These are phyloP conservation scores for Blastomyces gilchristii DNA, from an alignment of 2,329 filamentous ascomycete species.

Conservation along the genomic window DNA sequence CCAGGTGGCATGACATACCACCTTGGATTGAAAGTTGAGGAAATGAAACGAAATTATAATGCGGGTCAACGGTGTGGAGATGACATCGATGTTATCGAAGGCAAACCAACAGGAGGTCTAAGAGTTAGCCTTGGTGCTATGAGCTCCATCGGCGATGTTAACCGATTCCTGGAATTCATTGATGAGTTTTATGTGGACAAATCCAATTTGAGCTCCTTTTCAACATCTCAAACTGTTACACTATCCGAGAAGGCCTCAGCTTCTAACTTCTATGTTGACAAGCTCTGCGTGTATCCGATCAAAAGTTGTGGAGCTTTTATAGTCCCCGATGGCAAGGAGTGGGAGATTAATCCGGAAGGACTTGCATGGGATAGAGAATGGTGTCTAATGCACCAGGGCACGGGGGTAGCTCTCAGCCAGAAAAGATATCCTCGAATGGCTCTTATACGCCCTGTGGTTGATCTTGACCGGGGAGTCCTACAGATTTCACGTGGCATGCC, in stretches of 20 bases:
- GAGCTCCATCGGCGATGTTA: slow-evolving; percentile 68
- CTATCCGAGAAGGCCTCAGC: slow-evolving; percentile 7
- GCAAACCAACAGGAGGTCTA: slow-evolving; percentile 80
- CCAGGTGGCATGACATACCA: slow-evolving; percentile 71
- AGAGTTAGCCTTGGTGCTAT: slow-evolving; percentile 81
- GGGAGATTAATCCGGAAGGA: slow-evolving; percentile 73
- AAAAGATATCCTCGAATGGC: slow-evolving; percentile 85
- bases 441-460: slow-evolving; percentile 62
- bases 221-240: slow-evolving; percentile 5
- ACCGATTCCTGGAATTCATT: slow-evolving; percentile 60
- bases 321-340: slow-evolving; percentile 53
- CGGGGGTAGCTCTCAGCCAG: slow-evolving; percentile 73
- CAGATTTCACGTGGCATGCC: slow-evolving; percentile 42
- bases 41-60: slow-evolving; percentile 76
- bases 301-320: slow-evolving; percentile 82
- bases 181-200: slow-evolving; percentile 54
- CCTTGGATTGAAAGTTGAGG: slow-evolving; percentile 64
- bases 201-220: slow-evolving; percentile 14
- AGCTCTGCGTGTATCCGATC: slow-evolving; percentile 72
- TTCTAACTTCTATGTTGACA: slow-evolving; percentile 45
- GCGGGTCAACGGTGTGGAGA: slow-evolving; percentile 74
- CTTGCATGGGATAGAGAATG: slow-evolving; percentile 93
- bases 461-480: slow-evolving; percentile 58
- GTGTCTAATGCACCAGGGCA: slow-evolving; percentile 83
- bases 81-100: slow-evolving; percentile 69